Conservation (phyloP, 2,329 filamentous ascomycete genomes). For the Pyrenophora graminea region DNA sequence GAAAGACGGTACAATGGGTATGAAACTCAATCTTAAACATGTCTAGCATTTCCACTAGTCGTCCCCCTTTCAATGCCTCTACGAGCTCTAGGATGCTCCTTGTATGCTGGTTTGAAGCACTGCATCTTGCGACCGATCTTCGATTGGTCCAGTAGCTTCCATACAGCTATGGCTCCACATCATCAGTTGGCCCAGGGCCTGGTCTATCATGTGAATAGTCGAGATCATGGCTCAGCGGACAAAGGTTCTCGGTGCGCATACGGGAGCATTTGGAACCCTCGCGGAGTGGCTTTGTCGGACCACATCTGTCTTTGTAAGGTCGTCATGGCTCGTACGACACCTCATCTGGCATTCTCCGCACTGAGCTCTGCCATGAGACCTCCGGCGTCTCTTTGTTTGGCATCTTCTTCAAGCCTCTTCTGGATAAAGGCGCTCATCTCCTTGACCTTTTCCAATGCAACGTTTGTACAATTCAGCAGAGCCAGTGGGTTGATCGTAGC, state of each 20-base stretch:
- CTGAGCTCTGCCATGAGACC: slow-evolving; percentile 80
- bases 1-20: neutral
- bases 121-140: slow-evolving; percentile 4
- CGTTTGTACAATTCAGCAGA: slow-evolving; percentile 74
- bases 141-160: neutral
- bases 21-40: neutral
- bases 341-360: slow-evolving; percentile 79
- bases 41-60: slow-evolving; percentile 5
- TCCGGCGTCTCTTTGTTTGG: slow-evolving; percentile 75
- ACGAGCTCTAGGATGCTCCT: neutral
- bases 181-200: slow-evolving; percentile 1
- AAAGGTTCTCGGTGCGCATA: slow-evolving; percentile 19
- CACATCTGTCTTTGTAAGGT: slow-evolving; percentile 22
- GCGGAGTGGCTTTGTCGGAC: slow-evolving; percentile 9
- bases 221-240: slow-evolving; percentile 19
- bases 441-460: slow-evolving; percentile 78
- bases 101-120: neutral
- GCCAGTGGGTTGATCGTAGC: slow-evolving; percentile 77
- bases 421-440: slow-evolving; percentile 77
- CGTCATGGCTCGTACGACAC: slow-evolving; percentile 9
- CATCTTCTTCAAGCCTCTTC: slow-evolving; percentile 74
- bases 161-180: slow-evolving; percentile 6
- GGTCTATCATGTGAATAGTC: slow-evolving; percentile 7
- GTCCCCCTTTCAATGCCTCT: neutral
- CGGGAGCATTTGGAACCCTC: slow-evolving; percentile 8